A percentile compares a stretch with the other conserved stretches of the same genome.
phyloP scores from a whole-genome alignment of 768 basidiomycete species.

The Mycena chlorophos region DNA sequence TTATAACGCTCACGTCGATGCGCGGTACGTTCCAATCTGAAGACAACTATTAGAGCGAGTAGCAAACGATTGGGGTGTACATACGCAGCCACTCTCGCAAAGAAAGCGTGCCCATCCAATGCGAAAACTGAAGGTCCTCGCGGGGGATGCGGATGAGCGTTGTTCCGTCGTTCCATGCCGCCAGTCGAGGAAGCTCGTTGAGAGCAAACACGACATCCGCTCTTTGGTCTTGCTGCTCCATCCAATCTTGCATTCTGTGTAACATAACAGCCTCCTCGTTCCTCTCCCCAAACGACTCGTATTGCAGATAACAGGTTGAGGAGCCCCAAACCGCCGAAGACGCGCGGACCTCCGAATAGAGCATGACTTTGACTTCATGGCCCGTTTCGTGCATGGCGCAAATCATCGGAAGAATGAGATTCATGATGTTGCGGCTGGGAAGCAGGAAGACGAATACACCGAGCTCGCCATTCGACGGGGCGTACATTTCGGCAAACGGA shows the following conservation, averaged over 20 bases:
- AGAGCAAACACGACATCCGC: conserved; percentile 38
- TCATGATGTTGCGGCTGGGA: conserved; percentile 35
- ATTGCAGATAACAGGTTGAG: conserved; percentile 21
- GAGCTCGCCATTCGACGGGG: not conserved
- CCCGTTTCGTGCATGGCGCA: conserved; percentile 37
- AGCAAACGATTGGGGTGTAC: conserved; percentile 2
- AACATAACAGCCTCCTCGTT: not conserved
- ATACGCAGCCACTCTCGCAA: conserved; percentile 60
- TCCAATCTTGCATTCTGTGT: conserved; percentile 31
- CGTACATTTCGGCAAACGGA: not conserved
- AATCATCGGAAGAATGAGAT: conserved; percentile 30
- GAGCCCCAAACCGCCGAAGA: conserved; percentile 1
- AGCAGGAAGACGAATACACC: conserved; percentile 39
- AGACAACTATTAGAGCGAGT: conserved; percentile 21
- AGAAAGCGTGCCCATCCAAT: conserved; percentile 65
- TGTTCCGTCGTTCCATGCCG: conserved; percentile 25
- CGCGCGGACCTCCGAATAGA: conserved; percentile 27
- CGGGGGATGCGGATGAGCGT: conserved; percentile 47
- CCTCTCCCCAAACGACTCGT: conserved; percentile 13
- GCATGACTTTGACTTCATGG: conserved; percentile 30
- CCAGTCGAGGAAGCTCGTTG: conserved; percentile 27
- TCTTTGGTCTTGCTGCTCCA: conserved; percentile 26
- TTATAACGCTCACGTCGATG: conserved; percentile 74
- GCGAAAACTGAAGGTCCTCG: conserved; percentile 48
- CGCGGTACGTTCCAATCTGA: conserved; percentile 75